Conservation (phyloP, 1,139 yeast genomes). For the Kurtzmaniella quercitrusa region DNA sequence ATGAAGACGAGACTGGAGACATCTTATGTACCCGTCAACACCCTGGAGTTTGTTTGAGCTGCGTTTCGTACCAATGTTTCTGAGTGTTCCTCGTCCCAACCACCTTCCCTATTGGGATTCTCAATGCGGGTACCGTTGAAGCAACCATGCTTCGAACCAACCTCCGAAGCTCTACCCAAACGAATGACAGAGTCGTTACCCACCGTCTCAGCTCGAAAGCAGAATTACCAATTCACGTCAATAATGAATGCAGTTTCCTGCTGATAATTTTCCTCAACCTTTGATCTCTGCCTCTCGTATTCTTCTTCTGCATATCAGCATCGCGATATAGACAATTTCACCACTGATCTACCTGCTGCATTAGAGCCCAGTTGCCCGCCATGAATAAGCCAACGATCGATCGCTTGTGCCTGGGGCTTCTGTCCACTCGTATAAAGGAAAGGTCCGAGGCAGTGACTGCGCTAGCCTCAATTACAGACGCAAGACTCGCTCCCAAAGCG, state of each 20-base stretch:
- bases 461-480: constrained; percentile 19
- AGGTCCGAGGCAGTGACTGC: constrained; percentile 46
- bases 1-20: background rate
- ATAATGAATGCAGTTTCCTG: too few species aligned
- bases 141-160: too few species aligned
- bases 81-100: too few species aligned
- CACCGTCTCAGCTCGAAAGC: too few species aligned
- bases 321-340: background rate
- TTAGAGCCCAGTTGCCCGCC: background rate
- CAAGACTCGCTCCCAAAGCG: constrained; percentile 1
- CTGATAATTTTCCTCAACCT: too few species aligned
- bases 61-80: too few species aligned
- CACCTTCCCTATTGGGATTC: too few species aligned
- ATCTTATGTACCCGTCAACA: background rate
- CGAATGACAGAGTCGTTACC: too few species aligned
- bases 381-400: constrained; percentile 3
- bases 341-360: background rate
- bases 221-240: too few species aligned
- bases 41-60: too few species aligned
- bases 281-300: background rate
- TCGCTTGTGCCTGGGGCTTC: constrained; percentile 7
- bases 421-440: constrained; percentile 49
- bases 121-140: too few species aligned
- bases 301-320: background rate
- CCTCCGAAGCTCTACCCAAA: too few species aligned